A percentile compares a stretch with the other conserved stretches of the same genome.
These are phyloP conservation scores for Diutina rugosa DNA, from an alignment of 1,139 yeast genomes.

Conservation along the genomic window DNA sequence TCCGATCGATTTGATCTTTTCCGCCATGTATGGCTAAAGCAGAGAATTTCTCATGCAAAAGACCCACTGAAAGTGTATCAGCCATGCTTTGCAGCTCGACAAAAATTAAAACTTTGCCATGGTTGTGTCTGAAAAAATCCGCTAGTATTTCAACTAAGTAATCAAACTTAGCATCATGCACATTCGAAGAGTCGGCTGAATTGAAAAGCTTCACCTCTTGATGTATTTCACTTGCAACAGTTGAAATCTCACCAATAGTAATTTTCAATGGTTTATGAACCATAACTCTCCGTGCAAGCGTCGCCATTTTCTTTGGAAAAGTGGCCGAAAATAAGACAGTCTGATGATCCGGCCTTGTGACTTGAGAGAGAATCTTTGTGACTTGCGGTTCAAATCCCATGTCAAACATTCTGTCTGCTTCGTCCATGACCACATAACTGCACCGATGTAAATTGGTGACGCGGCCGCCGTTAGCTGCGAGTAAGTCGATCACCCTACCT, in stretches of 20 bases:
- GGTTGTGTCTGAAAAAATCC: conserved; percentile 8
- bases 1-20: conserved; percentile 76
- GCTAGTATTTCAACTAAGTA: conserved; percentile 39
- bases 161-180: conserved; percentile 30
- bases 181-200: conserved; percentile 7
- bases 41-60: conserved; percentile 43
- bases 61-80: conserved; percentile 49
- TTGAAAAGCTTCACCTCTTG: conserved; percentile 58
- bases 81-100: conserved; percentile 82
- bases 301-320: conserved; percentile 71
- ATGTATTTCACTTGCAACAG: conserved; percentile 70
- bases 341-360: conserved; percentile 71
- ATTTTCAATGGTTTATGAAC: conserved; percentile 53
- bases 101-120: conserved; percentile 52
- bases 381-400: conserved; percentile 98
- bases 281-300: conserved; percentile 54
- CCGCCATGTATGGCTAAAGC: conserved; percentile 85
- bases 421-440: conserved; percentile 81
- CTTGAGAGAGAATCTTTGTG: conserved; percentile 60
- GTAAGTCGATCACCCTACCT: conserved; percentile 81
- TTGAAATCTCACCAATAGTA: conserved; percentile 69
- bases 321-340: conserved; percentile 94
- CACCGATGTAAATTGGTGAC: conserved; percentile 57
- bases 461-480: conserved; percentile 76
- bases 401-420: conserved; percentile 95